Evolutionary conservation across 2,329 filamentous ascomycete genomes (phyloP).

Genomic region (Botrytis fragariae): DNA sequence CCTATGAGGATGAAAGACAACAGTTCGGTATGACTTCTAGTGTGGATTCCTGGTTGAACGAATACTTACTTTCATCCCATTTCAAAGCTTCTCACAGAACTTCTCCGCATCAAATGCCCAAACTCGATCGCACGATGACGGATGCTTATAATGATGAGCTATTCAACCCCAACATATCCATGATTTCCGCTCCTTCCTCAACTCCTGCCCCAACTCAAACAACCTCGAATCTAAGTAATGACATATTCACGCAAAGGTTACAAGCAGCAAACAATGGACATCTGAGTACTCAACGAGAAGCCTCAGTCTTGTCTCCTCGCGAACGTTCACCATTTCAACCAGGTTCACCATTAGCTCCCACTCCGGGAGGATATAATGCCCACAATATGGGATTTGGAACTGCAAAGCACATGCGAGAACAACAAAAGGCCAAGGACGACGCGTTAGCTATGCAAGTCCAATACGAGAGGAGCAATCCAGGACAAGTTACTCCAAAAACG

Average conservation of each 20-base stretch:
- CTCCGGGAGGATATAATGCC: conserved; percentile 38
- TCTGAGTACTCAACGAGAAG: conserved; percentile 55
- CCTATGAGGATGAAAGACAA: conserved; percentile 51
- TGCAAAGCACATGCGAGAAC: conserved; percentile 59
- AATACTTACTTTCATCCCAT: conserved; percentile 62
- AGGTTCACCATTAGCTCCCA: conserved; percentile 59
- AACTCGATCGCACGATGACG: conserved; percentile 81
- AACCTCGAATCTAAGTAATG: conserved; percentile 47
- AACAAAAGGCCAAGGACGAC: conserved; percentile 59
- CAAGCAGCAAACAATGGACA: conserved; percentile 77
- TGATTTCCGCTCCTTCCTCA: conserved; percentile 55
- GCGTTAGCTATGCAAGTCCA: conserved; percentile 44
- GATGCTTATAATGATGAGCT: conserved; percentile 83
- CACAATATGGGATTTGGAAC: conserved; percentile 48
- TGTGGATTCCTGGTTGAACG: conserved; percentile 50
- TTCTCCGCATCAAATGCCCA: conserved; percentile 53
- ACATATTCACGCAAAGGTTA: conserved; percentile 71
- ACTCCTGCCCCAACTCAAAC: conserved; percentile 40
- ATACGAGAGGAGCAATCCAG: conserved; percentile 40
- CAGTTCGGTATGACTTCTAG: conserved; percentile 53
- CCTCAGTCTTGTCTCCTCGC: conserved; percentile 50
- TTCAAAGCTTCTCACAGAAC: conserved; percentile 52
- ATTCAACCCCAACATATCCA: conserved; percentile 67
- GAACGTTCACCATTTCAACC: conserved; percentile 81
- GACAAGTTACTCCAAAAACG: conserved; percentile 65